Percentiles rank a stretch among this genome's conserved stretches.
phyloP scores from a whole-genome alignment of 176 grass and related monocot species.

The Oryza nivara region DNA sequence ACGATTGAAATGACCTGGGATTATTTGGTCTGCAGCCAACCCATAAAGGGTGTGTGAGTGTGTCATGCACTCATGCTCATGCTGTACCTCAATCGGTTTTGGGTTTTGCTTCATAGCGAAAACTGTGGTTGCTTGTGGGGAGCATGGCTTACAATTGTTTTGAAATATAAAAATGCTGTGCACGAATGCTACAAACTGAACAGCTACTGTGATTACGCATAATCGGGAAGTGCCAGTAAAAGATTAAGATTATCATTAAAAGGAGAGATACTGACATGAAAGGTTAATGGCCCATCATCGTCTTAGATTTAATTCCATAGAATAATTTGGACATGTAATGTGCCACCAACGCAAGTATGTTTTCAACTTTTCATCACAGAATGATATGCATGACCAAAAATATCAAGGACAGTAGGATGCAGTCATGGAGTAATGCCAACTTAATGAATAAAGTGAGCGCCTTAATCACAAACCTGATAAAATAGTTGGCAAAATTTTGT shows the following conservation, averaged over 20 bases:
- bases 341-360: not conserved
- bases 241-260: not conserved
- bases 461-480: conserved; percentile 66
- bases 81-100: not conserved
- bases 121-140: not conserved
- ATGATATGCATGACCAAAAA: not conserved
- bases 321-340: not conserved
- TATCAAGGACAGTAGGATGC: conserved; percentile 18
- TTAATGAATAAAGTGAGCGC: not conserved
- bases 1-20: not conserved
- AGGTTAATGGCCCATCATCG: not conserved
- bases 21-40: not conserved
- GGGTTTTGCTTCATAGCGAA: not conserved
- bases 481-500: conserved; percentile 86
- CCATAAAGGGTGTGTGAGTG: not conserved
- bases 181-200: not conserved
- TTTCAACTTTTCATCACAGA: conserved; percentile 10
- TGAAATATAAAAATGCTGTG: not conserved
- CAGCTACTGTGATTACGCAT: not conserved
- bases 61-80: not conserved
- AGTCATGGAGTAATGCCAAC: not conserved
- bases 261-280: not conserved
- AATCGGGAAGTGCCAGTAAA: not conserved
- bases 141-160: not conserved
- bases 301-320: not conserved